Conservation (phyloP, 2,329 filamentous ascomycete genomes). For the Trichophyton schoenleinii region DNA sequence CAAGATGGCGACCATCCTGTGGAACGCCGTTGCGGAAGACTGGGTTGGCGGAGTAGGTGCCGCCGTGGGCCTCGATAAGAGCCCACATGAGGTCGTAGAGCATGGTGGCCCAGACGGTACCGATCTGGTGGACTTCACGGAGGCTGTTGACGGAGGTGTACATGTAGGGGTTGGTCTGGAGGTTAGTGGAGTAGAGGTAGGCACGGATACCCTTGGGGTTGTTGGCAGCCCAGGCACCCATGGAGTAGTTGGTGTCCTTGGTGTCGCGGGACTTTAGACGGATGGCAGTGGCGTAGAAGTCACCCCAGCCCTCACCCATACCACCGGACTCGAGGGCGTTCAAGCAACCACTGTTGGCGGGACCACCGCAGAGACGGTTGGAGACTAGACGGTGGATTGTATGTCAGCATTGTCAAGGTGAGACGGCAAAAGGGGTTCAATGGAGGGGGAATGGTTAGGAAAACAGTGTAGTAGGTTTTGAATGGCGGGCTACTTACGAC, state of each 20-base stretch:
- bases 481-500: constrained; percentile 7
- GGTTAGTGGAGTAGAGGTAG: constrained; percentile 10
- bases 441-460: too few species aligned
- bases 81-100: constrained; percentile 13
- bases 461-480: background rate
- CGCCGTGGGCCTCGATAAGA: constrained; percentile 12
- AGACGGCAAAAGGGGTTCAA: background rate
- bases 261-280: constrained; percentile 10
- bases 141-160: constrained; percentile 9
- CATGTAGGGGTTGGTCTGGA: constrained; percentile 10
- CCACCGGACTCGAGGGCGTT: constrained; percentile 10
- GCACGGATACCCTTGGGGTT: constrained; percentile 7
- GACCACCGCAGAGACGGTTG: constrained; percentile 12
- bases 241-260: constrained; percentile 8
- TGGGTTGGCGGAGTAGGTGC: constrained; percentile 6
- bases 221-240: constrained; percentile 11
- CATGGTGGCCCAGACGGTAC: constrained; percentile 11
- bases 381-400: constrained; percentile 3
- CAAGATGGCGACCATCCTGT: constrained; percentile 9
- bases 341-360: constrained; percentile 10
- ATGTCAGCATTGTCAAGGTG: background rate
- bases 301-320: constrained; percentile 13
- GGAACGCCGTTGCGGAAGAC: constrained; percentile 8
- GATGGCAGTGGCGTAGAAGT: constrained; percentile 10
- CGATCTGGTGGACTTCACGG: constrained; percentile 6